Percentiles rank a stretch among this genome's conserved stretches.
Conservation (phyloP, 2,329 filamentous ascomycete genomes). For the Fusarium subglutinans region DNA sequence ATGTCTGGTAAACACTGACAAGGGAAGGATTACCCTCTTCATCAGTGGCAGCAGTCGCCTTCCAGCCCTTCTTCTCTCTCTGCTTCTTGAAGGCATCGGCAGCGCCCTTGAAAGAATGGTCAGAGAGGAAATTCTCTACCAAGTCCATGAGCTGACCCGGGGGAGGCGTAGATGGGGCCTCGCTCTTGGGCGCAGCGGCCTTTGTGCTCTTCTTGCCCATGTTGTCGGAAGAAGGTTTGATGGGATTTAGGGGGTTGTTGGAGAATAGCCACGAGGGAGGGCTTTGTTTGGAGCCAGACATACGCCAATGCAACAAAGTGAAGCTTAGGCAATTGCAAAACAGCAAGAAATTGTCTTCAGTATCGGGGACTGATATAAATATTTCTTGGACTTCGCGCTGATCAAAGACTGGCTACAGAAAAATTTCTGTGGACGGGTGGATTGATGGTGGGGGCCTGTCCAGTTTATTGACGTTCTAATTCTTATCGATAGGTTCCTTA, state of each 20-base stretch:
- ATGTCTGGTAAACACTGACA: slow-evolving; percentile 60
- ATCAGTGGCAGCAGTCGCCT: slow-evolving; percentile 35
- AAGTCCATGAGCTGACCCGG: slow-evolving; percentile 72
- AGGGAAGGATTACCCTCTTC: slow-evolving; percentile 51
- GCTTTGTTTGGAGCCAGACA: slow-evolving; percentile 45
- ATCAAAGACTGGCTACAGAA: slow-evolving; percentile 28
- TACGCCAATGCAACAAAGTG: slow-evolving; percentile 36
- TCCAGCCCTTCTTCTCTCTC: slow-evolving; percentile 62
- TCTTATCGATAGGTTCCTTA: slow-evolving; percentile 26
- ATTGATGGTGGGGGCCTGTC: slow-evolving; percentile 29
- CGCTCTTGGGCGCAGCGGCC: slow-evolving; percentile 30
- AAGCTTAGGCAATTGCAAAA: slow-evolving; percentile 4
- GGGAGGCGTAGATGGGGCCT: slow-evolving; percentile 47
- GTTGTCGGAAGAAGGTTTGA: slow-evolving; percentile 24
- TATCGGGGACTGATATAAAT: slow-evolving; percentile 11
- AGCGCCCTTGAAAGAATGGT: slow-evolving; percentile 71
- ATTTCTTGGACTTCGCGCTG: slow-evolving; percentile 18
- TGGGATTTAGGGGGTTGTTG: slow-evolving; percentile 48
- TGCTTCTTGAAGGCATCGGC: slow-evolving; percentile 72
- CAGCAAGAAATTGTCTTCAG: slow-evolving; percentile 2
- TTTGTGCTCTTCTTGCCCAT: slow-evolving; percentile 49
- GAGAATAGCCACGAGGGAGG: slow-evolving; percentile 57
- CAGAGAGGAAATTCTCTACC: slow-evolving; percentile 72
- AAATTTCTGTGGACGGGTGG: slow-evolving; percentile 40
- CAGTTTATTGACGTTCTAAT: slow-evolving; percentile 25